phyloP scores from a whole-genome alignment of 1,284 basidiomycete species.

The Pascua guehoae region DNA sequence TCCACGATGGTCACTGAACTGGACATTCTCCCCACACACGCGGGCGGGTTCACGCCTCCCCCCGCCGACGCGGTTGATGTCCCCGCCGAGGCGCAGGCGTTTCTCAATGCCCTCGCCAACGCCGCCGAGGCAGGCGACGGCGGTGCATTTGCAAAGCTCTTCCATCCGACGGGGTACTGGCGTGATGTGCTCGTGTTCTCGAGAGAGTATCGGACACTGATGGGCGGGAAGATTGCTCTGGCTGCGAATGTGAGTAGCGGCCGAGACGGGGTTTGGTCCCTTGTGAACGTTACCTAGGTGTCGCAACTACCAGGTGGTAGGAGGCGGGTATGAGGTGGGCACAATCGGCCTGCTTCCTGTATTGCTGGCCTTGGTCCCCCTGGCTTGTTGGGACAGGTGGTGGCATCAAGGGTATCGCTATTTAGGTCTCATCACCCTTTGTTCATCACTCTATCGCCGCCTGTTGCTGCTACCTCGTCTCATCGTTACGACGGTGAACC shows the following conservation, averaged over 20 bases:
- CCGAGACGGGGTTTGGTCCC: too few relatives aligned
- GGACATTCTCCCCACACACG: slow-evolving; percentile 4
- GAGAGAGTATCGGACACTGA: slow-evolving; percentile 33
- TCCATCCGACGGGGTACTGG: slow-evolving; percentile 12
- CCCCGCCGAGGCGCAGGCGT: background rate
- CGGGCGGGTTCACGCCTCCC: background rate
- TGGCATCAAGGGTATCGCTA: too few relatives aligned
- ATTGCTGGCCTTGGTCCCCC: too few relatives aligned
- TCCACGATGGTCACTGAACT: slow-evolving; percentile 8
- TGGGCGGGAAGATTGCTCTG: slow-evolving; percentile 24
- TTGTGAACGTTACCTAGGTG: too few relatives aligned
- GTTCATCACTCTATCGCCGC: too few relatives aligned
- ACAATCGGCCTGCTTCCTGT: too few relatives aligned
- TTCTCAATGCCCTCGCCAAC: background rate
- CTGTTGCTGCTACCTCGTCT: too few relatives aligned
- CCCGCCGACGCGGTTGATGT: slow-evolving; percentile 4
- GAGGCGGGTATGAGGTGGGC: too few relatives aligned
- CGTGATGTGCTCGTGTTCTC: slow-evolving; percentile 30
- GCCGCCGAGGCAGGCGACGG: slow-evolving; percentile 1
- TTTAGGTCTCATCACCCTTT: too few relatives aligned
- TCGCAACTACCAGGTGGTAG: too few relatives aligned
- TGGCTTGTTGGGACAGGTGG: too few relatives aligned
- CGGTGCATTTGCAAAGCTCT: background rate
- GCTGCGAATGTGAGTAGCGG: slow-evolving; percentile 29
- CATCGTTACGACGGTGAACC: too few relatives aligned